These are phyloP conservation scores for Claviceps sorghi DNA, from an alignment of 2,329 filamentous ascomycete genomes.

Conservation along the genomic window DNA sequence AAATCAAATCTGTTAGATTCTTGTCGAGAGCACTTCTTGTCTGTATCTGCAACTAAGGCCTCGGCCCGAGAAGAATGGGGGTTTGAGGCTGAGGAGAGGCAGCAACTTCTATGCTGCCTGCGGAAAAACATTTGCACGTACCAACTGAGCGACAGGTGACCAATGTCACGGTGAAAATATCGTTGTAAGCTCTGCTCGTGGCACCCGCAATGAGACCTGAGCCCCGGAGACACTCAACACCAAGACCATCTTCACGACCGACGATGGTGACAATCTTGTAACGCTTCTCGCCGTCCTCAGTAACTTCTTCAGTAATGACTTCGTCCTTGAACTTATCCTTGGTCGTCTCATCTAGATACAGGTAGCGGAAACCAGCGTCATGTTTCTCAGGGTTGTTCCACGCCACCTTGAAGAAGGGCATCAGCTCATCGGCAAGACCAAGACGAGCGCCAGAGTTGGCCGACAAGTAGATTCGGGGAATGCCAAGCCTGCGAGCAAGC, in stretches of 20 bases:
- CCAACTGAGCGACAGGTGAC: slow-evolving; percentile 97
- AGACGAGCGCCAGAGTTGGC: slow-evolving; percentile 98
- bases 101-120: neutral
- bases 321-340: slow-evolving; percentile 73
- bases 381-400: slow-evolving; percentile 80
- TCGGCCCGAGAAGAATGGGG: neutral
- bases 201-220: slow-evolving; percentile 97
- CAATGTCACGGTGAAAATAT: slow-evolving; percentile 96
- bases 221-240: slow-evolving; percentile 92
- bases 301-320: slow-evolving; percentile 66
- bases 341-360: slow-evolving; percentile 77
- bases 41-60: too few species aligned
- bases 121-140: slow-evolving; percentile 24
- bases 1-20: neutral
- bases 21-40: neutral
- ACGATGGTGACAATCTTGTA: slow-evolving; percentile 91
- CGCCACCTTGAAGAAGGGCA: slow-evolving; percentile 91
- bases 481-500: slow-evolving; percentile 81
- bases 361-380: slow-evolving; percentile 87
- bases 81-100: neutral
- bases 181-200: slow-evolving; percentile 91
- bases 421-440: slow-evolving; percentile 89
- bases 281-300: slow-evolving; percentile 75
- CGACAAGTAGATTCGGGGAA: slow-evolving; percentile 93
- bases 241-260: slow-evolving; percentile 86